Percentiles rank a stretch among this genome's conserved stretches.
phyloP scores from a whole-genome alignment of 108 stramenopile species.

The Nitzschia sp. region DNA sequence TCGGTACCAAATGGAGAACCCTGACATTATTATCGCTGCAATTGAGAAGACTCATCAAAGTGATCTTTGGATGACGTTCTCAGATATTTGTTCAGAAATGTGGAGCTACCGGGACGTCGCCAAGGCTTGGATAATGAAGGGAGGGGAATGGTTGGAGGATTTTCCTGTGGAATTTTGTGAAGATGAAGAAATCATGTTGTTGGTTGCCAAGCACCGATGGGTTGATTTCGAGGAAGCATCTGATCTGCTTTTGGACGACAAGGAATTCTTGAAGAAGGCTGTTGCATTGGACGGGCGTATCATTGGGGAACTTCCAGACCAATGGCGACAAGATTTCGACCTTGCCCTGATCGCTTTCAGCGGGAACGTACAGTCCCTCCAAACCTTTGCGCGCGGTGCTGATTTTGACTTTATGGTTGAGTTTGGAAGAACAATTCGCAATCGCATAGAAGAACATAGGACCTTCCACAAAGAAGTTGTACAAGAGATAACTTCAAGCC shows the following conservation, averaged over 20 bases:
- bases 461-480: conserved; percentile 7
- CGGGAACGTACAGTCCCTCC: conserved; percentile 8
- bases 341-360: conserved; percentile 12
- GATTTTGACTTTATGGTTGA: conserved; percentile 33
- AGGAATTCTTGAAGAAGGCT: conserved; percentile 34
- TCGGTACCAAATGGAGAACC: conserved; percentile 21
- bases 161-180: conserved; percentile 24
- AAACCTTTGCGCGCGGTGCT: conserved; percentile 23
- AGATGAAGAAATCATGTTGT: conserved; percentile 27
- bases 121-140: conserved; percentile 22
- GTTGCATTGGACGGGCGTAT: conserved; percentile 28
- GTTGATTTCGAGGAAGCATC: conserved; percentile 29
- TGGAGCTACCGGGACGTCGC: conserved; percentile 27
- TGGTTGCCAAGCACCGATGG: conserved; percentile 25
- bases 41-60: conserved; percentile 8
- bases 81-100: conserved; percentile 17
- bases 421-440: conserved; percentile 14
- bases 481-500: neutral
- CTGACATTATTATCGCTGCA: conserved; percentile 19
- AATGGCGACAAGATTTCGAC: conserved; percentile 21
- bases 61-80: conserved; percentile 12
- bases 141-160: conserved; percentile 30
- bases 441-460: conserved; percentile 4
- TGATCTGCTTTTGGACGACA: conserved; percentile 21
- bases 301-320: conserved; percentile 9